Base-by-base conservation (phyloP, 2,329 filamentous ascomycete genomes). In the Coleophoma cylindrospora region DNA sequence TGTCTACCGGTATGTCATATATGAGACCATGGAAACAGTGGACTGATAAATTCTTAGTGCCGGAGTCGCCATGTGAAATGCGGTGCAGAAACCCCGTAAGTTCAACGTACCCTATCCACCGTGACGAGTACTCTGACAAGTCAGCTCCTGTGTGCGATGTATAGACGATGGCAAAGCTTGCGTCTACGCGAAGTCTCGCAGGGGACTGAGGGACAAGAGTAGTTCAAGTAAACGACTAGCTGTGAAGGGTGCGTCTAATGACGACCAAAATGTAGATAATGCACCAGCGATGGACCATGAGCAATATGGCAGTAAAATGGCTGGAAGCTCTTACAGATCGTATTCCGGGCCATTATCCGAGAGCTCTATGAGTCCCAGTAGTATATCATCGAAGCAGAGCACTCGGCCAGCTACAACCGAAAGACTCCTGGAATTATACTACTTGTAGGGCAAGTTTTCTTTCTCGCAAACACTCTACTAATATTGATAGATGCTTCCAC, bases 171-270 rank as follows among this genome's bases (percentile, higher is more conserved):
- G 67, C 22, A 73, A 72, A 50, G 63, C 70, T 27, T 78, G 74
- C 50, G 68, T 67, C 50, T 77, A 77, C 60, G 66, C 71, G 17
- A 71, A 71, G 54, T 77, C 75, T 12, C 67, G 74, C 34, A 66
- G 75, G 56, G 74, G 75, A 12, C 70, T 62, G 58, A 54, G 59
- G 47, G 58, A 62, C 34, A 53, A 52, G 43, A 60, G 50, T 48
- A 51, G 54, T 8, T 50, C 55, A 33, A 49, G 52, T 32, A 62
- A 57, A 36, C 53, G 49, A 41, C 43, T 38, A 13, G 53, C 55
- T 3, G 34, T 50, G 22, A 51, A 50, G 14, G 40, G 22, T 21
- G 40, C 40, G 14, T 27, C 22, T 12, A 15, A 43, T 19, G 15
- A 21, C 13, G 22, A 43, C 22, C 40, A 21, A 15, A 43, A 14